These are phyloP conservation scores for Pleurozium schreberi DNA, from an alignment of 225 moss, liverwort and hornwort species.

Conservation along the genomic window DNA sequence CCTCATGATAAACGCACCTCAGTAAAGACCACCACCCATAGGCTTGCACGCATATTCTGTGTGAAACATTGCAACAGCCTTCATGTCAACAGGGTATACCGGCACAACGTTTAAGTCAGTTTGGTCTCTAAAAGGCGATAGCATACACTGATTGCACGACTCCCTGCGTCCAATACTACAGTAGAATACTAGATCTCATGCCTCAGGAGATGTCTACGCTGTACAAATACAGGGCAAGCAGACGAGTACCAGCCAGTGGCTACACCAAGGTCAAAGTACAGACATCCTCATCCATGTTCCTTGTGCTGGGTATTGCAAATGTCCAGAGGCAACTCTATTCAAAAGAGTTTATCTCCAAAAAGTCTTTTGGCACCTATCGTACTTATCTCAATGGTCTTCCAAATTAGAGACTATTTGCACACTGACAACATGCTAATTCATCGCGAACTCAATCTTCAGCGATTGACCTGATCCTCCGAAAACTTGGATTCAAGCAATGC, in stretches of 20 bases:
- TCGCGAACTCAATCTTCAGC: neutral
- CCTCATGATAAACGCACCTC: slow-evolving; percentile 7
- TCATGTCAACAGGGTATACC: neutral
- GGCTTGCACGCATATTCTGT: slow-evolving; percentile 1
- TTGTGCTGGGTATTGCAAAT: neutral
- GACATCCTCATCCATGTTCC: neutral
- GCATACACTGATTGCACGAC: neutral
- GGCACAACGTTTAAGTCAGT: neutral
- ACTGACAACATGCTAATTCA: neutral
- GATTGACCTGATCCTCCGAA: neutral
- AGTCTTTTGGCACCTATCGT: neutral
- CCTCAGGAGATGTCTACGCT: neutral
- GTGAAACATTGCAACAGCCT: neutral
- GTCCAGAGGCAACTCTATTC: neutral
- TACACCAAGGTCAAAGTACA: neutral
- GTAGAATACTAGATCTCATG: neutral
- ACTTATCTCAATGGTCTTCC: neutral
- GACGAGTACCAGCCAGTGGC: neutral
- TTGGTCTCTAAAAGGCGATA: neutral
- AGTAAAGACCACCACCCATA: slow-evolving; percentile 6
- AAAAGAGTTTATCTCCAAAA: neutral
- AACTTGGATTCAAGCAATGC: neutral
- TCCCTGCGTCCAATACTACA: neutral
- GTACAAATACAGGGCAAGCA: neutral
- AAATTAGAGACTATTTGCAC: neutral